Evolutionary conservation across 805 yeast species (phyloP), one percentile per base, ranked within the genome.

Genomic region (Cyberlindnera nakhonratchasimensis): DNA sequence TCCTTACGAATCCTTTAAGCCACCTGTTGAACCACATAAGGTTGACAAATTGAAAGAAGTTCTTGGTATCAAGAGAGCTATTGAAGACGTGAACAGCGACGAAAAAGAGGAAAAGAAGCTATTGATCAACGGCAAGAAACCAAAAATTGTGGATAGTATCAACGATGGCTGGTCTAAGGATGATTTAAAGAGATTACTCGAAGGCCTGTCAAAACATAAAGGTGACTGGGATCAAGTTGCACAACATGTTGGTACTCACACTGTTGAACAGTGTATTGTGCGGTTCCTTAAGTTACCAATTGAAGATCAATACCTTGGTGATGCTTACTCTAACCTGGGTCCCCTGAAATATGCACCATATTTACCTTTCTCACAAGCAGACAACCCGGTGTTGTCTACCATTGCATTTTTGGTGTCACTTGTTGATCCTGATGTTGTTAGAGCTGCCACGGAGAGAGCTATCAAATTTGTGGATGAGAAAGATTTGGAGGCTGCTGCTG

Each of bases 321-420:
- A 75, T 24, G 52, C 51, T 8, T 50, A 53, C 20, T 37, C 51
- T 11, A 56, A 51, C 35, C 61, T 84, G 16, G 90, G 93, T 1
- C 86, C 95, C 12, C 71, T 90, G 50, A 85, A 82, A 58, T 88
- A 76, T 61, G 82, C 91, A 5, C 83, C 95, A 3, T 84, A 87
- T 60, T 72, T 91, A 38, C 96, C 98, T 12, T 82, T 86, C 37
- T 78, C 87, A 28, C 77, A 87, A 33, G 78, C 82, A 22, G 98
- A 93, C 53, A 93, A 93, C 62, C 99, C 99, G 2, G 89, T 93
- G 4, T 74, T 93, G 68, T 83, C 95, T 28, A 91, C 95, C n/a
- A 74, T 93, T 48, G 82, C 96, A 12, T 93, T 90, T 63, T 69
- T 93, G 64, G 80, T 90, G 0, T 81, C 87, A 29, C 65, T 90